phyloP scores from a whole-genome alignment of 2,329 filamentous ascomycete genomes.

The Cephalotrichum gorgonifer region DNA sequence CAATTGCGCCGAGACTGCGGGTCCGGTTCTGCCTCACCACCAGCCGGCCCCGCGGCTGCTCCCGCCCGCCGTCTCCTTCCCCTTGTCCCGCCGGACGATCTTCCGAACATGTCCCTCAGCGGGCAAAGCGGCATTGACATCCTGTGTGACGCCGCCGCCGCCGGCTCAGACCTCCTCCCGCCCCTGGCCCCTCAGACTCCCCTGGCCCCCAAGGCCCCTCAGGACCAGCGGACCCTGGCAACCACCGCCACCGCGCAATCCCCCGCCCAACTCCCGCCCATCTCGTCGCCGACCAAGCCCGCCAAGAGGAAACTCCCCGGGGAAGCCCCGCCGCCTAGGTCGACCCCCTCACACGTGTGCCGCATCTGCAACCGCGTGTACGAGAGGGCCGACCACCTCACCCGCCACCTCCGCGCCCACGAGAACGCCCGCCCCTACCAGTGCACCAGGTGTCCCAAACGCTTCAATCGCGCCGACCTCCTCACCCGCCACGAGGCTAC shows the following conservation, averaged over 20 bases:
- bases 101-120: constrained; percentile 2
- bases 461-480: constrained; percentile 42
- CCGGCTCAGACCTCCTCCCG: not conserved
- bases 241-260: not conserved
- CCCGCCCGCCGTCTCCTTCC: not conserved
- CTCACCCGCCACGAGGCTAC: constrained; percentile 41
- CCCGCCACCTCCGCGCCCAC: constrained; percentile 39
- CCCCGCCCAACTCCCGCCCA: not conserved
- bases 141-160: constrained; percentile 4
- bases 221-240: not conserved
- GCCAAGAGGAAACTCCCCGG: constrained; percentile 2
- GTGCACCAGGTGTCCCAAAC: constrained; percentile 40
- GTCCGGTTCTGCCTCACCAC: not conserved
- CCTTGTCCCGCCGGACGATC: not conserved
- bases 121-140: constrained; percentile 5
- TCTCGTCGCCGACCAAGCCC: not conserved
- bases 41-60: not conserved
- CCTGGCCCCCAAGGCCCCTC: not conserved
- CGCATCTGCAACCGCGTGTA: constrained; percentile 40
- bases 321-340: not conserved
- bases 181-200: not conserved
- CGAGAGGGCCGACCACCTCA: constrained; percentile 42
- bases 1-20: not conserved
- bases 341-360: constrained; percentile 27
- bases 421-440: constrained; percentile 38